Evolutionary conservation across 805 yeast genomes (phyloP).

Genomic region (Candida maris): DNA sequence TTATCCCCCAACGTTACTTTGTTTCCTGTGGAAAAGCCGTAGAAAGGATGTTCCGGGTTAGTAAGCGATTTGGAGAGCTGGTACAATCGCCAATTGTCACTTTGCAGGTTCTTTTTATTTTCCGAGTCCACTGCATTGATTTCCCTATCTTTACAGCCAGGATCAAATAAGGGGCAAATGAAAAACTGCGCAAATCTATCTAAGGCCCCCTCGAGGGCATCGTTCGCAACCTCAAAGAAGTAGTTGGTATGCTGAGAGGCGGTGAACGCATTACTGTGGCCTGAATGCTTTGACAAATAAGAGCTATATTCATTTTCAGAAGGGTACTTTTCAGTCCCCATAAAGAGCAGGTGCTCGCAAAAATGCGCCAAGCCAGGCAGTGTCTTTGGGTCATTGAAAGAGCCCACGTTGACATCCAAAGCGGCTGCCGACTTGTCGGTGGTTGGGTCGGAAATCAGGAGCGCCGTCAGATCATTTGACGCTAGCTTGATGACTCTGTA

Average conservation of each 20-base stretch:
- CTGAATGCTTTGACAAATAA: conserved; percentile 79
- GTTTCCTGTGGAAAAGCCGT: conserved; percentile 90
- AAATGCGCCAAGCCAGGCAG: conserved; percentile 79
- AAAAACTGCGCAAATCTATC: conserved; percentile 94
- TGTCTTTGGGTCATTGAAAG: conserved; percentile 62
- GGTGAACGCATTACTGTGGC: conserved; percentile 89
- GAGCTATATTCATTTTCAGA: conserved; percentile 69
- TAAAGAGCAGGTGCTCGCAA: conserved; percentile 67
- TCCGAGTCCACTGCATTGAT: conserved; percentile 94
- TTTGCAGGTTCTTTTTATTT: conserved; percentile 89
- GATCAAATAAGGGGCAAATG: conserved; percentile 73
- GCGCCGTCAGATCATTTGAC: conserved; percentile 53
- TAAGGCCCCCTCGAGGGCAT: conserved; percentile 77
- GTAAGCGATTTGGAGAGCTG: conserved; percentile 78
- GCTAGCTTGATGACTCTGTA: conserved; percentile 61
- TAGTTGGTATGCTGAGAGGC: conserved; percentile 87
- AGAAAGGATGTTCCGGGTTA: conserved; percentile 75
- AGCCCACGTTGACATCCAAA: conserved; percentile 73
- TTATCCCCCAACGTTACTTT: conserved; percentile 62
- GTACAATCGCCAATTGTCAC: conserved; percentile 82
- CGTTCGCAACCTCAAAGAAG: conserved; percentile 78
- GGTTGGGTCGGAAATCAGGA: conserved; percentile 63
- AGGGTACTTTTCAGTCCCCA: conserved; percentile 79
- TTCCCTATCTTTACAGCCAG: conserved; percentile 81
- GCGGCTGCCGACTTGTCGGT: conserved; percentile 79